phyloP scores from a whole-genome alignment of 257 asterid genomes.

The Solanum corneliomulleri region DNA sequence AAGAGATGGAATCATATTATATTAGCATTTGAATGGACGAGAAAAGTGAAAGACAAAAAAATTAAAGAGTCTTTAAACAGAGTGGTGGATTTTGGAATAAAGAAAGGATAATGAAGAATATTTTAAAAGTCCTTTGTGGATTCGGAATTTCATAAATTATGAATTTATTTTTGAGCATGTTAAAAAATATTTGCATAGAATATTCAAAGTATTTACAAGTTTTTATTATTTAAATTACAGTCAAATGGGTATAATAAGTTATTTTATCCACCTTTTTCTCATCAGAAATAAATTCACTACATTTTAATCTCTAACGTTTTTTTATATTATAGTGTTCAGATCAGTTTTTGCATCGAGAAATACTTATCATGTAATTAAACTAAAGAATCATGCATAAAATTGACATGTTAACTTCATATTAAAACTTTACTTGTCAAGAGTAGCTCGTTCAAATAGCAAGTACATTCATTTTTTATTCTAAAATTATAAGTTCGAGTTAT shows the following conservation, averaged over 20 bases:
- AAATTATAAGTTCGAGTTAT: too few species aligned
- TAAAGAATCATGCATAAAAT: not conserved
- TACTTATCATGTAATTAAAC: not conserved
- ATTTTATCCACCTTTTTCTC: not conserved
- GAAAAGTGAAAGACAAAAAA: conserved; percentile 27
- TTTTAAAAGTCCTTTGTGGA: conserved; percentile 20
- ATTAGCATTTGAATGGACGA: conserved; percentile 4
- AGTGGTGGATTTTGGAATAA: conserved; percentile 36
- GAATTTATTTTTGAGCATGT: not conserved
- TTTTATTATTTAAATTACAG: not conserved
- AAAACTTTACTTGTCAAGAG: not conserved
- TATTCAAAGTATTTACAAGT: not conserved
- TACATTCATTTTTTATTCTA: too few species aligned
- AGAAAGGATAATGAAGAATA: conserved; percentile 38
- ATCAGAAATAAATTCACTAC: not conserved
- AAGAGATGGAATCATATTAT: not conserved
- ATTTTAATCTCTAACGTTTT: not conserved
- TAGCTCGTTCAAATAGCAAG: too few species aligned
- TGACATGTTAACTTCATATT: not conserved
- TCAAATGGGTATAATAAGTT: not conserved
- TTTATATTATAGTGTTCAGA: too few species aligned
- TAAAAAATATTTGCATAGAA: not conserved
- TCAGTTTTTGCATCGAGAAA: accelerated
- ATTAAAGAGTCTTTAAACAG: conserved; percentile 18
- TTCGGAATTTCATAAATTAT: not conserved